Evolutionary conservation across 805 yeast genomes (phyloP).

Genomic region (Ogataea nitratoaversa): DNA sequence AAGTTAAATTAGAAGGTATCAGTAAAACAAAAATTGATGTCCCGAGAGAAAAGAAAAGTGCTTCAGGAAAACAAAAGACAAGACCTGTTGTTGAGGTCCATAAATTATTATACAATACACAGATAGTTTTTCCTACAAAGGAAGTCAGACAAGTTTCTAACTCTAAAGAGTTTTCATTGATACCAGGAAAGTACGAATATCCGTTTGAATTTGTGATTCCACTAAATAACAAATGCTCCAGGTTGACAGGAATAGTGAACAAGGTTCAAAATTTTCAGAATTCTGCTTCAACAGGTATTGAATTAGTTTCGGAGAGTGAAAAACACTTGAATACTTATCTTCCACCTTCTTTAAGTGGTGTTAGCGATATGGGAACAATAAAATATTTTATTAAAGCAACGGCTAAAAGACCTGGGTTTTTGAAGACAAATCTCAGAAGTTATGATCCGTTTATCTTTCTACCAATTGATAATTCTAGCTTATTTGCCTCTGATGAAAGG

Average conservation of each 20-base stretch:
- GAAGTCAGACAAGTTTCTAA: slow-evolving; percentile 41
- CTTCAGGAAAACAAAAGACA: slow-evolving; percentile 10
- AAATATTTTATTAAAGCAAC: slow-evolving; percentile 59
- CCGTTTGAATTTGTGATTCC: slow-evolving; percentile 47
- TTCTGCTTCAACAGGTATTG: slow-evolving; percentile 8
- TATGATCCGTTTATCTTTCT: slow-evolving; percentile 49
- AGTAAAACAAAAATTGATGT: slow-evolving; percentile 35
- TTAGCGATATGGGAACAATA: slow-evolving; percentile 33
- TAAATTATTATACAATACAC: slow-evolving; percentile 44
- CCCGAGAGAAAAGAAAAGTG: slow-evolving; percentile 17
- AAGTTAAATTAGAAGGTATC: slow-evolving; percentile 50
- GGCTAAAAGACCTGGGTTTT: slow-evolving; percentile 47
- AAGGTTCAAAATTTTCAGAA: slow-evolving; percentile 9
- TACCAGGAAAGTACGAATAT: slow-evolving; percentile 48
- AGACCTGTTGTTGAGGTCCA: slow-evolving; percentile 33
- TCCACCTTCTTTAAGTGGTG: slow-evolving; percentile 26
- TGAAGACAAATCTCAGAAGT: slow-evolving; percentile 43
- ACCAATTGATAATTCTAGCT: slow-evolving; percentile 37
- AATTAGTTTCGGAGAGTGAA: slow-evolving; percentile 5
- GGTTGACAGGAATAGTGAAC: slow-evolving; percentile 10
- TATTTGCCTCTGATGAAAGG: slow-evolving; percentile 31
- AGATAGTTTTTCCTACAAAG: slow-evolving; percentile 49
- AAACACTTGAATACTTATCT: slow-evolving; percentile 16
- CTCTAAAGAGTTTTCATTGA: slow-evolving; percentile 41
- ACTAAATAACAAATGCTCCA: slow-evolving; percentile 34